A percentile compares a stretch with the other conserved stretches of the same genome.
Conservation (phyloP, 495 filamentous ascomycete species). For the Friedmanniomyces simplex region DNA sequence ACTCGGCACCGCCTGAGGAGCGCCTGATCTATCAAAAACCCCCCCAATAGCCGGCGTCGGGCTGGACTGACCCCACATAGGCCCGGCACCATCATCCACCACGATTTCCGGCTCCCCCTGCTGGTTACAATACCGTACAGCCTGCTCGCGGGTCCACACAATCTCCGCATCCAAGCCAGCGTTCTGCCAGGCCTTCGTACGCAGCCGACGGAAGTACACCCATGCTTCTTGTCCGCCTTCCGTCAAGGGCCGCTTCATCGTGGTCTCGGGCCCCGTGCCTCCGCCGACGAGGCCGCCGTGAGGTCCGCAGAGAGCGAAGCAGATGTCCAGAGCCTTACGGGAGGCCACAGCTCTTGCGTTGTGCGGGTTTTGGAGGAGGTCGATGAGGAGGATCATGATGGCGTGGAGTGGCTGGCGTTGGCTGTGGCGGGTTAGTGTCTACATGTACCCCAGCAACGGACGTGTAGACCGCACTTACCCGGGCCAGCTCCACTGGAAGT, state of each 20-base stretch:
- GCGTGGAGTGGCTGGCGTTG: constrained; percentile 10
- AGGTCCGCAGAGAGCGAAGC: constrained; percentile 4
- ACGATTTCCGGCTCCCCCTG: background rate
- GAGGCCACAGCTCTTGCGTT: background rate
- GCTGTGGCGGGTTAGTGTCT: background rate
- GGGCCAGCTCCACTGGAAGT: constrained; percentile 14
- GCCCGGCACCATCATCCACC: background rate
- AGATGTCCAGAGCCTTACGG: constrained; percentile 4
- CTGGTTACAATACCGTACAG: background rate
- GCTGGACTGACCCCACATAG: background rate
- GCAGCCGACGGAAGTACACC: constrained; percentile 8
- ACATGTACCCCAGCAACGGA: no score
- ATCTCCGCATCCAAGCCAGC: constrained; percentile 3
- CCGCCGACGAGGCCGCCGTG: constrained; percentile 3
- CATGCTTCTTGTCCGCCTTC: constrained; percentile 12
- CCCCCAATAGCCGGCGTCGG: background rate
- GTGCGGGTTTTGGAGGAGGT: constrained; percentile 6
- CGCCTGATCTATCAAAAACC: background rate
- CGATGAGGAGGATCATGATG: constrained; percentile 8
- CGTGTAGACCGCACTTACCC: background rate
- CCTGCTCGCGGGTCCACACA: constrained; percentile 6
- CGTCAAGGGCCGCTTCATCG: constrained; percentile 4
- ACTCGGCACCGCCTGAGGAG: background rate
- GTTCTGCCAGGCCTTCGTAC: constrained; percentile 9
- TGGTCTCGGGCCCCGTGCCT: background rate